Percentiles rank a stretch among this genome's conserved stretches.
Evolutionary conservation across 257 asterid genomes (phyloP).

Genomic region (Nemophila menziesii): DNA sequence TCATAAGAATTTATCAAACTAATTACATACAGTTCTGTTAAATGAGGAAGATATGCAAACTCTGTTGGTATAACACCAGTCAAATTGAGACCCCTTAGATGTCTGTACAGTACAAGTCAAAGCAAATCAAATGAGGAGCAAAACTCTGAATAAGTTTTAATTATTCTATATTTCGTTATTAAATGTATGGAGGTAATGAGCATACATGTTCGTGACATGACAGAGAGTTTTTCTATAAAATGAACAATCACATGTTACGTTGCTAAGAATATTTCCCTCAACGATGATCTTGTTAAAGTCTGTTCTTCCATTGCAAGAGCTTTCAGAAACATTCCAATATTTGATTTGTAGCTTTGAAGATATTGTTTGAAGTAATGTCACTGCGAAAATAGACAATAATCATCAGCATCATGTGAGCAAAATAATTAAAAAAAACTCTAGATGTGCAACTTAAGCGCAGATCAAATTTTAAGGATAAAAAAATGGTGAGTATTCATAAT

Average conservation of each 20-base stretch:
- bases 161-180: too few species aligned
- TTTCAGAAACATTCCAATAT: conserved; percentile 39
- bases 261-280: conserved; percentile 10
- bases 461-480: too few species aligned
- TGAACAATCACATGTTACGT: conserved; percentile 50
- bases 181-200: too few species aligned
- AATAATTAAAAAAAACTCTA: too few species aligned
- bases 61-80: conserved; percentile 63
- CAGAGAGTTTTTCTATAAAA: conserved; percentile 34
- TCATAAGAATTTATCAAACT: neutral
- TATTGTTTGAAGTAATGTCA: conserved; percentile 42
- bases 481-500: too few species aligned
- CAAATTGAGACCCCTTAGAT: conserved; percentile 22
- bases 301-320: conserved; percentile 31
- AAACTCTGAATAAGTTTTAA: too few species aligned
- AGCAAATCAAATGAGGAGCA: neutral
- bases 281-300: conserved; percentile 30
- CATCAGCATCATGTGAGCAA: conserved; percentile 1
- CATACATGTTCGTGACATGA: conserved; percentile 74
- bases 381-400: conserved; percentile 24
- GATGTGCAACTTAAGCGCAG: too few species aligned
- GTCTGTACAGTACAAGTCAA: neutral
- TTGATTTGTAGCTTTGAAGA: conserved; percentile 40
- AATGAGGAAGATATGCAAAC: conserved; percentile 40
- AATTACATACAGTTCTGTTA: conserved; percentile 45